A percentile compares a stretch with the other conserved stretches of the same genome.
phyloP scores from a whole-genome alignment of 768 basidiomycete species.

The Hypsizygus marmoreus region DNA sequence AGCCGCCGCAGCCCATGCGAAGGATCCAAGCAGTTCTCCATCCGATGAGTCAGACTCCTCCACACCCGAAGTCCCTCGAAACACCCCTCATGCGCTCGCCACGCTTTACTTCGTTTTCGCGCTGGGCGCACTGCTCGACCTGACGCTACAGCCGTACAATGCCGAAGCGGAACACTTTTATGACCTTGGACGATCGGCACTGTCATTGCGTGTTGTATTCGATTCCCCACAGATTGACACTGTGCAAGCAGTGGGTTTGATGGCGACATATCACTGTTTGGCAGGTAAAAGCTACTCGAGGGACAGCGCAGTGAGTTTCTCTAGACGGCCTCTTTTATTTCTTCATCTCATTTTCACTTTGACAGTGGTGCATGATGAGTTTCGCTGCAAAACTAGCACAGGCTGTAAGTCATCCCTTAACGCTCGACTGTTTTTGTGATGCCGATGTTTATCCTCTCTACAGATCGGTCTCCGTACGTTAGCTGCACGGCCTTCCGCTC shows the following conservation, averaged over 20 bases:
- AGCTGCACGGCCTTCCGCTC: not conserved
- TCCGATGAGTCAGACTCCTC: not conserved
- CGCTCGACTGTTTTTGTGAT: not conserved
- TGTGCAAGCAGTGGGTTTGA: slow-evolving; percentile 59
- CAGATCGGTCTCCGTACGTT: slow-evolving; percentile 47
- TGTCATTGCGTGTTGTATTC: slow-evolving; percentile 52
- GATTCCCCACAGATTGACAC: slow-evolving; percentile 58
- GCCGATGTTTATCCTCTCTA: not conserved
- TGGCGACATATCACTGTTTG: slow-evolving; percentile 57
- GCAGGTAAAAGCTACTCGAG: slow-evolving; percentile 54
- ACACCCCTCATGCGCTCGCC: slow-evolving; percentile 50
- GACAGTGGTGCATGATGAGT: slow-evolving; percentile 53
- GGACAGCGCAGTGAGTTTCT: slow-evolving; percentile 38
- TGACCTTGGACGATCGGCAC: slow-evolving; percentile 54
- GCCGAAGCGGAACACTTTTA: slow-evolving; percentile 64
- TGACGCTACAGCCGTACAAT: slow-evolving; percentile 50
- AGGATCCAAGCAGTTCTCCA: not conserved
- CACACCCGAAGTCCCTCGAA: no score
- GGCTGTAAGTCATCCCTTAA: slow-evolving; percentile 35
- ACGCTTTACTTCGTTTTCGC: slow-evolving; percentile 61
- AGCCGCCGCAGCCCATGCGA: slow-evolving; percentile 20
- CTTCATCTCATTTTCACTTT: slow-evolving; percentile 23
- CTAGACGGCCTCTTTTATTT: slow-evolving; percentile 23
- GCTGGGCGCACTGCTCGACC: slow-evolving; percentile 61
- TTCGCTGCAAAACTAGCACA: slow-evolving; percentile 63